These are phyloP conservation scores for Claviceps sp. DNA, from an alignment of 2,329 filamentous ascomycete genomes.

Conservation along the genomic window DNA sequence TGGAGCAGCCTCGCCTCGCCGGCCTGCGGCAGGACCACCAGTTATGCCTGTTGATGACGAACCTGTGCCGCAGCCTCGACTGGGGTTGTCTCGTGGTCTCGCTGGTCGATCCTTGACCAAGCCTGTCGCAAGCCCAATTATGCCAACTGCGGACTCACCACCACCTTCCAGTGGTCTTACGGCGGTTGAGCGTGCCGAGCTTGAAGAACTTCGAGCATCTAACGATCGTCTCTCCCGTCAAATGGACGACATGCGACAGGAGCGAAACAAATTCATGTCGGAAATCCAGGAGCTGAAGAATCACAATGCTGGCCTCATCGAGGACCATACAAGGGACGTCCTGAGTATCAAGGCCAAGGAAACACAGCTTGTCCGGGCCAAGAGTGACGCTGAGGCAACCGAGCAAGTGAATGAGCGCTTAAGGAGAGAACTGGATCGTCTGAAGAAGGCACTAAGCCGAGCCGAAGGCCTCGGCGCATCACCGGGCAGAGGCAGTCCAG, in stretches of 20 bases:
- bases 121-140: conserved; percentile 40
- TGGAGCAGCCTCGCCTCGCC: conserved; percentile 39
- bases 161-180: conserved; percentile 53
- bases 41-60: conserved; percentile 44
- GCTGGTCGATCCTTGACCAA: conserved; percentile 77
- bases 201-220: conserved; percentile 75
- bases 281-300: conserved; percentile 93
- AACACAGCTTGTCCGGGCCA: conserved; percentile 83
- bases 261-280: conserved; percentile 67
- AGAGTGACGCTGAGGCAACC: conserved; percentile 78
- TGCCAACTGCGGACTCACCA: conserved; percentile 40
- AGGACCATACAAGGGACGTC: conserved; percentile 91
- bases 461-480: conserved; percentile 37
- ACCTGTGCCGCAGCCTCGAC: conserved; percentile 43
- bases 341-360: conserved; percentile 97
- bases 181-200: conserved; percentile 75
- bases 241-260: conserved; percentile 68
- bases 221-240: conserved; percentile 66
- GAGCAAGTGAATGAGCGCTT: conserved; percentile 77
- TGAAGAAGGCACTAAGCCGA: conserved; percentile 72
- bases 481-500: conserved; percentile 25
- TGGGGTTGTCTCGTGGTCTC: conserved; percentile 63
- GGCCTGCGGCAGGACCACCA: conserved; percentile 32
- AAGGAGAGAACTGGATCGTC: conserved; percentile 74
- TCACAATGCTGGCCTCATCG: conserved; percentile 90